Base-by-base conservation (phyloP, 768 basidiomycete species). In the Mycena olivaceomarginata region DNA sequence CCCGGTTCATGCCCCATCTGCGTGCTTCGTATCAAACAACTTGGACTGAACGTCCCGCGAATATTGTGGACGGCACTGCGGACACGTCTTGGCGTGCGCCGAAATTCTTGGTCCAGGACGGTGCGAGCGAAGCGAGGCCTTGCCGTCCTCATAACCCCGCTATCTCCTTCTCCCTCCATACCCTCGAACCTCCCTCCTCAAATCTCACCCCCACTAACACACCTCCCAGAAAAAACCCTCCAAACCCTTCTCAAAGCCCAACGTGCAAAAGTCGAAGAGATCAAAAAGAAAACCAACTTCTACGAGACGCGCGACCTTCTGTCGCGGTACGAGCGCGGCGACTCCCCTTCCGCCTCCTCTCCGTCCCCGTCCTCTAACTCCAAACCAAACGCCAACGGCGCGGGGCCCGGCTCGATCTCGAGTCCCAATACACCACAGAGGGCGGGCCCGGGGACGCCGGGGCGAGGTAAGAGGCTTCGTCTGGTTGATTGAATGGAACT, bases 271-370 rank as follows among this genome's bases (percentile, higher is more conserved):
- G 91, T 99, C 48, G 97, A 98, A 78, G 98, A 98, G 80, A 96
- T 99, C 80, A 99, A 99, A 90, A 97, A 97, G 88, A 97, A 96
- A 84, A 99, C 98, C 2, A 98, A 99, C 80, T 99, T 96, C 85
- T 96, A 99, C 83, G 92, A 92, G 13, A 99, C 97, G 40, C 93
- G 95, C 68, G 96, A 94, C 80, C 89, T 99, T 60, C 89, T 99
- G 20, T 97, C 98, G 83, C 92, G 93, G 73, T 99, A 98, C 81
- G 98, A 98, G 22, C 78, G 95, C 95, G 48, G 81, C 86, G 7
- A 74, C 86, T 20, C 82, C 89, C 3, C 31, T 31, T 31, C 31
- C 75, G 83, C 25, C 59, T 43, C 25, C 31, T 31, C 31, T 4
- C 31, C 31, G 31, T 31, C 31, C 31, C 31, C 31, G 31, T 31